Base-by-base conservation (phyloP, 2,329 filamentous ascomycete genomes). In the Uncinocarpus reesii region DNA sequence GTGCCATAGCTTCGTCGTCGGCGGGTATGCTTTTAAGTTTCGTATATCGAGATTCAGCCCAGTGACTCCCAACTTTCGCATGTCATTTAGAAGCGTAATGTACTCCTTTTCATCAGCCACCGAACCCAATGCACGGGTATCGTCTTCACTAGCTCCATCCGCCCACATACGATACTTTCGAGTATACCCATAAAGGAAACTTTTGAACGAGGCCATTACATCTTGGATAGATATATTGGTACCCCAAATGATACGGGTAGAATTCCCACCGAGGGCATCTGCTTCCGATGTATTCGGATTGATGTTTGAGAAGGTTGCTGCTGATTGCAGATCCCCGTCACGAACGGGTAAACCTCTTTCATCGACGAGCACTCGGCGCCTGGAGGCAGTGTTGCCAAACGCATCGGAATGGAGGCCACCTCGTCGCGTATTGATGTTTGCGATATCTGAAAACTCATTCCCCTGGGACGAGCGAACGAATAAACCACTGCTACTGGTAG, bases 211-310 rank as follows among this genome's bases (percentile, higher is more conserved):
- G 44, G 81, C 79, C 65, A 93, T 85, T 0, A 87, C 88, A 63
- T 96, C 89, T 52, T 86, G 80, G 46, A 98, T 84, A 4, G 90
- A 95, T 42, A 98, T 86, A 32, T 94, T 96, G 36, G 92, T 98
- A 65, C 92, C 92, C 92, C 92, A 98, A 55, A 98, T 90, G 50
- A 93, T 79, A 56, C 84, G 81, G 48, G 83, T 83, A 32, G 85
- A 86, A 50, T 79, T 79, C 1, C 89, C 92, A 32, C 88, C 90
- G 34, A 95, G 78, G 1, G 76, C 79, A 61, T 95, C 85, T 0
- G 92, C 92, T 64, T 98, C 92, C 1, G 90, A 95, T 5, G 89
- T 95, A 54, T 83, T 84, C 0, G 87, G 87, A 56, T 95, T 75
- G 50, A 80, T 62, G 54, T 82, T 81, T 4, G 79, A 81, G 60